Evolutionary conservation across 2,329 filamentous ascomycete species (phyloP).

Genomic region (Penicillium sp.): DNA sequence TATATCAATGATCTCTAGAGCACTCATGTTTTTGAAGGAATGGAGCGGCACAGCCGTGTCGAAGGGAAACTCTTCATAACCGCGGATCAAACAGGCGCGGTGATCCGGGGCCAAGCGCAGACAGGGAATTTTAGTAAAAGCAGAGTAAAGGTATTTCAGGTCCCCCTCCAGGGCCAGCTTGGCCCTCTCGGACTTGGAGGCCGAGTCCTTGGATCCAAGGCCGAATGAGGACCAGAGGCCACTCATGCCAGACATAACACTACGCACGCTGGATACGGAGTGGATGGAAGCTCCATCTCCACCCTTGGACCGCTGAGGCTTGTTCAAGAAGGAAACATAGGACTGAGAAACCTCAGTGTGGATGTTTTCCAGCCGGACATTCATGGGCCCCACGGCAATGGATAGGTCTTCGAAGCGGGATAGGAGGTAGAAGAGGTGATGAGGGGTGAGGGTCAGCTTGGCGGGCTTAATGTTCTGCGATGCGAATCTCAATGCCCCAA

Average conservation of each 20-base stretch:
- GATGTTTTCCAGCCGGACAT: conserved; percentile 89
- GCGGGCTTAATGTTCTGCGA: conserved; percentile 84
- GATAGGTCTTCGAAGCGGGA: conserved; percentile 92
- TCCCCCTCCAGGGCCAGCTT: conserved; percentile 83
- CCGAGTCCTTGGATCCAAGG: conserved; percentile 74
- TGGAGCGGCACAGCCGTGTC: conserved; percentile 96
- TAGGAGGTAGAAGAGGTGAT: conserved; percentile 94
- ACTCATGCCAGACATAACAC: conserved; percentile 96
- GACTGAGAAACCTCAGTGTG: conserved; percentile 82
- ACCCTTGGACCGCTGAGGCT: conserved; percentile 76
- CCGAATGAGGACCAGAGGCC: conserved; percentile 88
- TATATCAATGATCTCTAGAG: conserved; percentile 89
- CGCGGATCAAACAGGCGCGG: conserved; percentile 82
- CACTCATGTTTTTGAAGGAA: conserved; percentile 94
- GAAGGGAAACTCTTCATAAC: conserved; percentile 97
- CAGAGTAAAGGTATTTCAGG: conserved; percentile 93
- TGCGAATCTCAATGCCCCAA: conserved; percentile 80
- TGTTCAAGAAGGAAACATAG: conserved; percentile 92
- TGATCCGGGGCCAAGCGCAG: conserved; percentile 89
- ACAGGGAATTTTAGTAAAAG: conserved; percentile 97
- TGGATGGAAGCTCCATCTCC: conserved; percentile 83
- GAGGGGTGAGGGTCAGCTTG: conserved; percentile 88
- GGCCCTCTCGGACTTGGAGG: conserved; percentile 83
- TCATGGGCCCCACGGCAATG: conserved; percentile 93
- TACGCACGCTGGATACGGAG: conserved; percentile 93